Percentiles rank a stretch among this genome's conserved stretches.
phyloP scores from a whole-genome alignment of 2,329 filamentous ascomycete species.

The Apiospora kogelbergensis region DNA sequence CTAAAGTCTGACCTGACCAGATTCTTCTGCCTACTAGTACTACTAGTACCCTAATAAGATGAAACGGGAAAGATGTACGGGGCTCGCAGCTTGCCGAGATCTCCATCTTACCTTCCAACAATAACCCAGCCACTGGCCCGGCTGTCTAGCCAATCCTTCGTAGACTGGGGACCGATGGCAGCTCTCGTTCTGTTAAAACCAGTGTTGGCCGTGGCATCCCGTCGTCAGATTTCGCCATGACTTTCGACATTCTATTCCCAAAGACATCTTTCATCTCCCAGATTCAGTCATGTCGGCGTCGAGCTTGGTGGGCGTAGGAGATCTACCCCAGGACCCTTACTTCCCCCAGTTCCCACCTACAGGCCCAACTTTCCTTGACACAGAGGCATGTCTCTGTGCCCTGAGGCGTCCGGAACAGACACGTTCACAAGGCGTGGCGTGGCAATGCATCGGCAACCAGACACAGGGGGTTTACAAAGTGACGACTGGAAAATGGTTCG shows the following conservation, averaged over 20 bases:
- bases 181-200: not conserved
- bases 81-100: not conserved
- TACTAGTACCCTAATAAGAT: not conserved
- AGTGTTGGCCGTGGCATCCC: not conserved
- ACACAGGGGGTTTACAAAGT: conserved; percentile 37
- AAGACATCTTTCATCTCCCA: too few species aligned
- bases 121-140: not conserved
- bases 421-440: conserved; percentile 27
- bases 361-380: conserved; percentile 39
- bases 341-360: conserved; percentile 24
- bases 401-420: conserved; percentile 25
- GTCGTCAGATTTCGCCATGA: not conserved
- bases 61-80: not conserved
- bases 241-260: not conserved
- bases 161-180: not conserved
- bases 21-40: not conserved
- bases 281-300: not conserved
- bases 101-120: too few species aligned
- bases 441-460: conserved; percentile 47
- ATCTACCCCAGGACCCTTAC: conserved; percentile 37
- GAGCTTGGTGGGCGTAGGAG: not conserved
- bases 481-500: conserved; percentile 43
- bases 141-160: not conserved
- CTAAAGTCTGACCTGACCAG: not conserved
- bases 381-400: conserved; percentile 37